Base-by-base conservation (phyloP, 2,329 filamentous ascomycete genomes). In the Colletotrichum abscissum region DNA sequence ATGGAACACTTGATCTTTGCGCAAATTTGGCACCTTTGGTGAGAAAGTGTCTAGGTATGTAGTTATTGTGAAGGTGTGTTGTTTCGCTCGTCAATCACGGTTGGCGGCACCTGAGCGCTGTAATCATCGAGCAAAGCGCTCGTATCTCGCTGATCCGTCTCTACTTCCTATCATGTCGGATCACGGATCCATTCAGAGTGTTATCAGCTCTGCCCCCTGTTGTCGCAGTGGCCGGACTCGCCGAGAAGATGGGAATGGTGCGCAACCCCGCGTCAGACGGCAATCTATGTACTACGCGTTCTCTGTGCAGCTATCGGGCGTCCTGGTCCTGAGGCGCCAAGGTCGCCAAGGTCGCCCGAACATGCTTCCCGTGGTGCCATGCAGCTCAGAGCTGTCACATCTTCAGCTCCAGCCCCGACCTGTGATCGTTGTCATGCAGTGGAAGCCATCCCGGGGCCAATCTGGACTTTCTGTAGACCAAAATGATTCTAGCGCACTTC, bases 401-500 rank as follows among this genome's bases (percentile, higher is more conserved):
- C 6, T 22, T 46, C 57, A 42, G 14, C 33, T 62, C 24, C 59
- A 46, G 24, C 38, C 28, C 38, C 22, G 3, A 46, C 28, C 28
- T 54, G 26, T 54, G 12, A 28, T 24, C 38, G 14, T 33, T 59
- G 22, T n/a, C 12, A 54, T 26, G 30, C 57, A 38, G 19, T 28
- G 9, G 16, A 11, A 24, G 24, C n/a, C 11, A 24, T 28, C 30
- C 46, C 16, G 33, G 42, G 12, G 22, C 30, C 49, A 49, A 30
- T 22, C n/a, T 26, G 5, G 19, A 69, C 63, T 33, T 49, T 30
- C 28, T 49, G 57, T 24, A 24, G 19, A n/a, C 35, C 49, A 58
- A 52, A 42, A 65, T 24, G 6, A 22, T 73, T 65, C 67, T 65
- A 70, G 70, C 62, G 70, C 19, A 26, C n/a, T 65, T 65, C 55